phyloP scores from a whole-genome alignment of 768 basidiomycete genomes.

The Amanita thiersii region DNA sequence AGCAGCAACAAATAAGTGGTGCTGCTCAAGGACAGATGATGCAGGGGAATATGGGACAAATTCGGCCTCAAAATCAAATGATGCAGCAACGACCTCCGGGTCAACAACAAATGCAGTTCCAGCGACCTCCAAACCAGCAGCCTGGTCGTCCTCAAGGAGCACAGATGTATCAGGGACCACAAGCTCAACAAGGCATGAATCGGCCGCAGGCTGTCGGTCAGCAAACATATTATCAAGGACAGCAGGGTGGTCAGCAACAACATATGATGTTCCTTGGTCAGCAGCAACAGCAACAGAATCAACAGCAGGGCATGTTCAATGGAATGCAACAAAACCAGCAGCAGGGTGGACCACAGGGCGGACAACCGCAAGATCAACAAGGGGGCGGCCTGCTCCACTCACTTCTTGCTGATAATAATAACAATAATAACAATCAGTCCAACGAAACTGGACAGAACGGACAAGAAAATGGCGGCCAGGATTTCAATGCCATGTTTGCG shows the following conservation, averaged over 20 bases:
- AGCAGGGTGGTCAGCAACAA: constrained; percentile 12
- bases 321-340: constrained; percentile 2
- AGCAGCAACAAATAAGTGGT: not conserved
- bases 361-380: not conserved
- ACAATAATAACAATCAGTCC: too few species aligned
- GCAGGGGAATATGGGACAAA: not conserved
- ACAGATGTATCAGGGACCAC: not conserved
- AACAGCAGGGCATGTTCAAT: constrained; percentile 12
- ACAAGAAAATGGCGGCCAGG: not conserved
- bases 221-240: constrained; percentile 9
- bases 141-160: not conserved
- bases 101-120: constrained; percentile 11
- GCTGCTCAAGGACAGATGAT: not conserved
- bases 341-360: not conserved
- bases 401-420: too few species aligned
- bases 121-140: constrained; percentile 5
- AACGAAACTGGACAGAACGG: too few species aligned
- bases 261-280: constrained; percentile 12
- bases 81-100: constrained; percentile 10
- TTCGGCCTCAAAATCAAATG: constrained; percentile 5
- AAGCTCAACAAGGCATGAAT: constrained; percentile 9
- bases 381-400: too few species aligned
- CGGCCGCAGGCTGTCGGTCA: constrained; percentile 7
- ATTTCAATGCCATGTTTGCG: not conserved
- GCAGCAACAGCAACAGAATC: constrained; percentile 13